phyloP scores from a whole-genome alignment of 202 grass and related monocot species.

The Cymbopogon flexuosus region DNA sequence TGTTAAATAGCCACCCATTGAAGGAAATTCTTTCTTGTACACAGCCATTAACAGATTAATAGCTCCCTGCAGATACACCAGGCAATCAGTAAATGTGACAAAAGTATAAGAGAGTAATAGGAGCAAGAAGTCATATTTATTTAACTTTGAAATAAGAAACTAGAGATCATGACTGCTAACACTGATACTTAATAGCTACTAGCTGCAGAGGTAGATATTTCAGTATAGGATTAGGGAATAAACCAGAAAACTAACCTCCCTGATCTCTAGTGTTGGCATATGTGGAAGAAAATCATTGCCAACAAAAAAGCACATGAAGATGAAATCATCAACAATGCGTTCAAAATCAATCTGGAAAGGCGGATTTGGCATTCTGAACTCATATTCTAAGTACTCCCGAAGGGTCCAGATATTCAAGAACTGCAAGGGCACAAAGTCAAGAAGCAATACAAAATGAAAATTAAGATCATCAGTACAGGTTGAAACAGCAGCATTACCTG shows the following conservation, averaged over 20 bases:
- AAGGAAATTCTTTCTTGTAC: slow-evolving; percentile 90
- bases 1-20: slow-evolving; percentile 88
- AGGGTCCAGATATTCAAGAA: slow-evolving; percentile 99
- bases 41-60: slow-evolving; percentile 97
- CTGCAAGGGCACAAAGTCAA: slow-evolving; percentile 44
- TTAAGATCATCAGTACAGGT: neutral
- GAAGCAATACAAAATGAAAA: neutral
- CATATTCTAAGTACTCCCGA: slow-evolving; percentile 88
- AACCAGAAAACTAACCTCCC: slow-evolving; percentile 65
- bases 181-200: neutral
- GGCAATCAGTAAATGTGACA: slow-evolving; percentile 7
- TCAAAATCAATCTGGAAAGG: slow-evolving; percentile 88
- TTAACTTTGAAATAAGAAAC: neutral
- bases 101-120: neutral
- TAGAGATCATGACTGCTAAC: neutral
- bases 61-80: slow-evolving; percentile 60
- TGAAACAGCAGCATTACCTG: slow-evolving; percentile 55
- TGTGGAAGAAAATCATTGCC: slow-evolving; percentile 99
- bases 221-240: neutral
- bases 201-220: neutral
- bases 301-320: slow-evolving; percentile 99
- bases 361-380: slow-evolving; percentile 90
- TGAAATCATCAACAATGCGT: slow-evolving; percentile 95
- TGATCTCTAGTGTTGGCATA: slow-evolving; percentile 97
- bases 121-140: neutral